phyloP scores from a whole-genome alignment of 2,329 filamentous ascomycete genomes.

The Fusarium nanum region DNA sequence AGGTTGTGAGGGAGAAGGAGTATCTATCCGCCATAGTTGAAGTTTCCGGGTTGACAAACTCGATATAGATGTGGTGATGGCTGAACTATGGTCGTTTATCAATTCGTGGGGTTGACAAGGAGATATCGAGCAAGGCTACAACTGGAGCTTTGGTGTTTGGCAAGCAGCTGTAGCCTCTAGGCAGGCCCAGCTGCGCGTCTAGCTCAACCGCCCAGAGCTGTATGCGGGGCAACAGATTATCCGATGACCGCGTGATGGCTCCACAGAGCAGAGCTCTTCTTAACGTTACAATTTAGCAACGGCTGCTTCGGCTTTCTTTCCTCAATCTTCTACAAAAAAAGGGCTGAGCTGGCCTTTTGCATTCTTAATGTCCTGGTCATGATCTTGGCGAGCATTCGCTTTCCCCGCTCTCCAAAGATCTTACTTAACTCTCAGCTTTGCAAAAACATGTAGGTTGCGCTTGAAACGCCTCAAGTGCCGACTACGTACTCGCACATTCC shows the following conservation, averaged over 20 bases:
- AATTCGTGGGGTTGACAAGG: slow-evolving; percentile 42
- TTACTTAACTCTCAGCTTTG: slow-evolving; percentile 27
- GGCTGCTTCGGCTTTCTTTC: slow-evolving; percentile 47
- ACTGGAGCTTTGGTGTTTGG: slow-evolving; percentile 52
- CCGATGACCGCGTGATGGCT: slow-evolving; percentile 39
- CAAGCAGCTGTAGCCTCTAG: slow-evolving; percentile 49
- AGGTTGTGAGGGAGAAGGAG: slow-evolving; percentile 98
- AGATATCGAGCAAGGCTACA: slow-evolving; percentile 47
- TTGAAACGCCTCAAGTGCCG: slow-evolving; percentile 36
- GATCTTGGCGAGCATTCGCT: slow-evolving; percentile 36
- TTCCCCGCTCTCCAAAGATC: slow-evolving; percentile 37
- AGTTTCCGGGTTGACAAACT: slow-evolving; percentile 21
- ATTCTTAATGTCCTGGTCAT: slow-evolving; percentile 29
- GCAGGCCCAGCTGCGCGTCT: slow-evolving; percentile 55
- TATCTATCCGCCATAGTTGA: slow-evolving; percentile 93
- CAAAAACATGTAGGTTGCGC: slow-evolving; percentile 47
- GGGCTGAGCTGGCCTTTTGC: slow-evolving; percentile 51
- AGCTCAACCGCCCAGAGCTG: slow-evolving; percentile 47
- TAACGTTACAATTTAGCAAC: slow-evolving; percentile 36
- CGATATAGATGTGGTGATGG: slow-evolving; percentile 13
- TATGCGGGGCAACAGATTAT: slow-evolving; percentile 44
- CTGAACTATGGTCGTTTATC: slow-evolving; percentile 26
- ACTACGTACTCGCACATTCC: slow-evolving; percentile 20
- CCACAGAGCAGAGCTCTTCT: slow-evolving; percentile 30
- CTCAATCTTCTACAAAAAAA: slow-evolving; percentile 34